A percentile compares a stretch with the other conserved stretches of the same genome.
Evolutionary conservation across 352 stramenopile genomes (phyloP).

Genomic region (Phytophthora litchii): DNA sequence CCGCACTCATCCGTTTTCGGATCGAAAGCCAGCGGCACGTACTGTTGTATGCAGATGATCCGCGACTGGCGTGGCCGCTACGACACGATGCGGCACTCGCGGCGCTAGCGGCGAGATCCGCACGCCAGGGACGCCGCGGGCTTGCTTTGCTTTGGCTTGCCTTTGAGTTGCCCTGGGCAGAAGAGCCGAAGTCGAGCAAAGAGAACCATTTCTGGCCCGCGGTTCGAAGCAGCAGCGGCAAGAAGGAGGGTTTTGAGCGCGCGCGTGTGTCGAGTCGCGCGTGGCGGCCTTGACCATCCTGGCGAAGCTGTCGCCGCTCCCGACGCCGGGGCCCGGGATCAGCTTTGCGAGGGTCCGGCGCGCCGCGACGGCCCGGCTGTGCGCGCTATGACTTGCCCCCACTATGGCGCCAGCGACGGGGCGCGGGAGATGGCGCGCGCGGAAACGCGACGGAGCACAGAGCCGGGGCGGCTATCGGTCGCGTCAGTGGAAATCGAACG

Average conservation of each 20-base stretch:
- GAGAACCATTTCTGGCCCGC: slow-evolving; percentile 18
- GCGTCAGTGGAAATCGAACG: slow-evolving; percentile 32
- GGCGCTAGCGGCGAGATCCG: slow-evolving; percentile 29
- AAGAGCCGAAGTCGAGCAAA: slow-evolving; percentile 19
- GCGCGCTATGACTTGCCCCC: slow-evolving; percentile 3
- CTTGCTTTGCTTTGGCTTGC: neutral
- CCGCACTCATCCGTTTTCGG: slow-evolving; percentile 19
- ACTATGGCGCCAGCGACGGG: slow-evolving; percentile 14
- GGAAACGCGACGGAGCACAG: slow-evolving; percentile 9
- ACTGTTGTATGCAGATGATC: slow-evolving; percentile 42
- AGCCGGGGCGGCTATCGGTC: slow-evolving; percentile 21
- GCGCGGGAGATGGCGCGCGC: slow-evolving; percentile 17
- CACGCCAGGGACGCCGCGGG: slow-evolving; percentile 14
- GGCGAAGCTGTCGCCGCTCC: neutral
- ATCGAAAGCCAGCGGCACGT: slow-evolving; percentile 41
- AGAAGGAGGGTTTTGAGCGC: neutral
- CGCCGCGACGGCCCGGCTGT: slow-evolving; percentile 11
- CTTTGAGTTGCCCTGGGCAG: slow-evolving; percentile 20
- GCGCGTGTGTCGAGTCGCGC: neutral
- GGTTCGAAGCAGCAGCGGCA: neutral
- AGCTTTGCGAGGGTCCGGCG: slow-evolving; percentile 19
- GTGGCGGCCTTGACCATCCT: neutral
- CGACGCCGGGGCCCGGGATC: slow-evolving; percentile 6
- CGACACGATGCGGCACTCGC: slow-evolving; percentile 23
- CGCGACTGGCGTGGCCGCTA: slow-evolving; percentile 33